Evolutionary conservation across 2,329 filamentous ascomycete species (phyloP).

Genomic region (Periconia digitata): DNA sequence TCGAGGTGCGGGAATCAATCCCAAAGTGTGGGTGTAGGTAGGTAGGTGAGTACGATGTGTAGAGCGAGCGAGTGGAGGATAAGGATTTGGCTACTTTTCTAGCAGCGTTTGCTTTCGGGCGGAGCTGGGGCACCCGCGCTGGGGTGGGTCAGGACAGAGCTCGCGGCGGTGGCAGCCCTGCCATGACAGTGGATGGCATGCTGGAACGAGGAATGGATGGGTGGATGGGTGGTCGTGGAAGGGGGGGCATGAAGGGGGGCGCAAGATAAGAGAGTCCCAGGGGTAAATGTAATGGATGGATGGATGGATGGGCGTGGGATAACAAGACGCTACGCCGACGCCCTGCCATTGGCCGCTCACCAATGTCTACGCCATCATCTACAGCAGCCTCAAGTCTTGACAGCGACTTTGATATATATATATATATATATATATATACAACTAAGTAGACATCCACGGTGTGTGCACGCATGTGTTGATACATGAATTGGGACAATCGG

Average conservation of each 20-base stretch:
- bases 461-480: too few relatives aligned
- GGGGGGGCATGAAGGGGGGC: slow-evolving; percentile 4
- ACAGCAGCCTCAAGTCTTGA: too few relatives aligned
- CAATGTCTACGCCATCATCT: too few relatives aligned
- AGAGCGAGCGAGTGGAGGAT: slow-evolving; percentile 4
- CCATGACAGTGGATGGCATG: slow-evolving; percentile 6
- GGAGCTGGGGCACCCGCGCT: slow-evolving; percentile 26
- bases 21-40: slow-evolving; percentile 14
- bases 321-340: too few relatives aligned
- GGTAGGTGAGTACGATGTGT: background rate
- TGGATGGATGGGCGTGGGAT: too few relatives aligned
- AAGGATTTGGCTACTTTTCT: slow-evolving; percentile 29
- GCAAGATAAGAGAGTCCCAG: too few relatives aligned
- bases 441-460: too few relatives aligned
- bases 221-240: background rate
- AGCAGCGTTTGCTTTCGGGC: slow-evolving; percentile 25
- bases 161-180: slow-evolving; percentile 1
- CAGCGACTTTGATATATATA: too few relatives aligned
- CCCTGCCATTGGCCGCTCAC: too few relatives aligned
- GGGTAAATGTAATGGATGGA: too few relatives aligned
- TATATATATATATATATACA: too few relatives aligned
- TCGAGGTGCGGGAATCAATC: slow-evolving; percentile 17
- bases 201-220: background rate
- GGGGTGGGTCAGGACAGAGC: slow-evolving; percentile 18
- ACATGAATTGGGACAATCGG: too few relatives aligned